Evolutionary conservation across 2,329 filamentous ascomycete genomes (phyloP), one percentile per base, ranked within the genome.

Genomic region (Diaporthe caulivora): DNA sequence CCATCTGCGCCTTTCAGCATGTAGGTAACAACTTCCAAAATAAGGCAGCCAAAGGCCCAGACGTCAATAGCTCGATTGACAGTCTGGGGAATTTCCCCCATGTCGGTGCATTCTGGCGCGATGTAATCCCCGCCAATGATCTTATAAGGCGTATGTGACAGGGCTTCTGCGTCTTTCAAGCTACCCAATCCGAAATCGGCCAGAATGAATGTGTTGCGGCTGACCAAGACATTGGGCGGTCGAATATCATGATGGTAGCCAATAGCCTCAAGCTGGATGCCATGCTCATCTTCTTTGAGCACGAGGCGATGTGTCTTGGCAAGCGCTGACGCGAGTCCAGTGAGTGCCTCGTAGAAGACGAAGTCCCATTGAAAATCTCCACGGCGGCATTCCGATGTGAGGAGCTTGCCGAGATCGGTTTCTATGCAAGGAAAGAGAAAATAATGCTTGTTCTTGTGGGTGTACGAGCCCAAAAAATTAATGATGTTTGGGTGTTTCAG

Each of bases 161-260:
- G 42, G 17, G 60, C 44, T 17, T 2, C 44, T 51, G 26, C 21
- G 13, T 65, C 42, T 10, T 65, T 65, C 42, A 65, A 51, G 18
- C 42, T 34, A 4, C 60, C 42, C 4, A 34, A 26, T 15, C 60
- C 42, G 44, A 65, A 65, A 21, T 65, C 60, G 18, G 60, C 42
- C 1, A 65, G 42, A 24, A 65, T 65, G 44, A 82, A 80, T 1
- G 53, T 77, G 0, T 72, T 60, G 1, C 57, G 54, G 42, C 53
- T 68, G 11, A 81, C 74, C 17, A 82, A 75, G 26, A 82, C 77
- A 68, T 82, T 81, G 4, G 54, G 34, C 11, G 80, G 80, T 26
- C 76, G 75, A 1, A 82, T 67, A 40, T 82, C 80, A 51, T 80
- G 78, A 69, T 82, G 80, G 60, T 77, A 81, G 34, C 78, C 78